Evolutionary conservation across 352 stramenopile species (phyloP).

Genomic region (Phytopythium ostracodes): DNA sequence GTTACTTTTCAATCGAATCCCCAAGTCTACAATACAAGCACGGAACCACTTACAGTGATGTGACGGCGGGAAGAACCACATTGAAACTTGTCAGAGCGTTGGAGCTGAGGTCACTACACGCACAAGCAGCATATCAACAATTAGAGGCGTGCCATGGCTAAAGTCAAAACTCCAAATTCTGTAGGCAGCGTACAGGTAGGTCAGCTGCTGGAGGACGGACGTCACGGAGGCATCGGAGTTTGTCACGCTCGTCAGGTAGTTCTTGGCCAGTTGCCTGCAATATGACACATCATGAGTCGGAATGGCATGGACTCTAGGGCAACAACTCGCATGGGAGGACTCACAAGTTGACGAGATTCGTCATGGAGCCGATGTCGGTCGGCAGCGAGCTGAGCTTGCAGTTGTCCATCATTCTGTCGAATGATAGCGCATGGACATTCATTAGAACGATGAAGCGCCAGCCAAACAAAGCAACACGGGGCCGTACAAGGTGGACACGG

Average conservation of each 20-base stretch:
- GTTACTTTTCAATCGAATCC: too few species aligned
- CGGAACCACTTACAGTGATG: slow-evolving; percentile 30
- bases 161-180: neutral
- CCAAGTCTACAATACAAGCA: too few species aligned
- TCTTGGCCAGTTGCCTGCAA: slow-evolving; percentile 53
- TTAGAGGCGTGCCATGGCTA: too few species aligned
- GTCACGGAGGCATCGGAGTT: slow-evolving; percentile 27
- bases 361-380: slow-evolving; percentile 38
- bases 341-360: slow-evolving; percentile 52
- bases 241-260: slow-evolving; percentile 39
- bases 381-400: slow-evolving; percentile 56
- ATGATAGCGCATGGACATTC: too few species aligned
- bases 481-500: slow-evolving; percentile 22
- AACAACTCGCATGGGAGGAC: slow-evolving; percentile 6
- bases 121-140: slow-evolving; percentile 3
- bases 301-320: too few species aligned
- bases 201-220: slow-evolving; percentile 36
- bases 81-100: slow-evolving; percentile 47
- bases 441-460: slow-evolving; percentile 1
- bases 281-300: neutral
- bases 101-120: slow-evolving; percentile 35
- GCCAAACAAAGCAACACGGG: too few species aligned
- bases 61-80: slow-evolving; percentile 31
- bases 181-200: slow-evolving; percentile 29
- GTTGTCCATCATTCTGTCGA: slow-evolving; percentile 61